Evolutionary conservation across 345 rosid species (phyloP).

Genomic region (Boechera stricta): DNA sequence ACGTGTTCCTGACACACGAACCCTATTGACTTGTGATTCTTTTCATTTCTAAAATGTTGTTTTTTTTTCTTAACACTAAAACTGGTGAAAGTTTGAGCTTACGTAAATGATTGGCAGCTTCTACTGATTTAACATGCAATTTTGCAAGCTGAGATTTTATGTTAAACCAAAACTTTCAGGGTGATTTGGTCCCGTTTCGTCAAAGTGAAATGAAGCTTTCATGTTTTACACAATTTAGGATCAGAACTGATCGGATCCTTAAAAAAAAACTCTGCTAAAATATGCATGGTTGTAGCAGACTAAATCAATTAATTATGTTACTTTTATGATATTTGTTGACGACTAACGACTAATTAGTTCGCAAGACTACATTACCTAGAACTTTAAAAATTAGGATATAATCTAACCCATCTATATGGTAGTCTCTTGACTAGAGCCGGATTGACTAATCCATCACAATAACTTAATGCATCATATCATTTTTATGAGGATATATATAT

Average conservation of each 20-base stretch:
- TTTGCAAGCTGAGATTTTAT: not conserved
- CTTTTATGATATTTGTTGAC: not conserved
- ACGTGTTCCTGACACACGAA: slow-evolving; percentile 27
- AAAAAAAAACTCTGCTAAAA: not conserved
- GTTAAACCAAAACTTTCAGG: not conserved
- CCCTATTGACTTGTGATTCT: slow-evolving; percentile 7
- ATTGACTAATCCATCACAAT: no score
- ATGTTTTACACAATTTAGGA: not conserved
- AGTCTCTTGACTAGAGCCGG: no score
- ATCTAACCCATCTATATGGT: no score
- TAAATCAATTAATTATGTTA: not conserved
- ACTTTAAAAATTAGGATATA: no score
- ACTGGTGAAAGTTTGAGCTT: not conserved
- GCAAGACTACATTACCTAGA: not conserved
- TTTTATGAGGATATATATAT: no score
- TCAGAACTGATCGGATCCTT: not conserved
- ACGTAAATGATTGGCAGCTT: not conserved
- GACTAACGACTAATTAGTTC: no score
- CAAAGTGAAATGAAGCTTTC: not conserved
- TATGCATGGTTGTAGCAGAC: not conserved
- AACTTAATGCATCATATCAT: no score
- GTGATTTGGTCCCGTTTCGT: no score
- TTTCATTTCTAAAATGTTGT: not conserved
- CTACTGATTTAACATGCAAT: not conserved
- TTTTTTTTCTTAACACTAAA: not conserved